Evolutionary conservation across 306 rosid species (phyloP).

Genomic region (Dalbergia oliveri): DNA sequence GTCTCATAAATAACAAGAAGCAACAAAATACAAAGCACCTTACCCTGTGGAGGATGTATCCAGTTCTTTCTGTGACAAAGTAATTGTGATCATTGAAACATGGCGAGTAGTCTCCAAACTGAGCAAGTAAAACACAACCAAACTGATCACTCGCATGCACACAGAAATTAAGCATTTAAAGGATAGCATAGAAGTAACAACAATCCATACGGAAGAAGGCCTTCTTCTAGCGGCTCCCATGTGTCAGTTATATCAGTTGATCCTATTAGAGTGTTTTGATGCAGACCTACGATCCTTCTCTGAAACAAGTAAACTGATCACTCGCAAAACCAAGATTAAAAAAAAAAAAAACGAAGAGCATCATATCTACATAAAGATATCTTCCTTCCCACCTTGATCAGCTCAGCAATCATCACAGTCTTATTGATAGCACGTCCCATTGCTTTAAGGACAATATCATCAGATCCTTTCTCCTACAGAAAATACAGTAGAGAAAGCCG

Average conservation of each 20-base stretch:
- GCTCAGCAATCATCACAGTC: conserved; percentile 89
- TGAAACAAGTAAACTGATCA: conserved; percentile 49
- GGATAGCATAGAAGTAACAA: conserved; percentile 30
- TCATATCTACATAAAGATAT: conserved; percentile 25
- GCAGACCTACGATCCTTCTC: conserved; percentile 90
- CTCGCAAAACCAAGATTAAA: conserved; percentile 25
- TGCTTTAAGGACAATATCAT: conserved; percentile 81
- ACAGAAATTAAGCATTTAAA: conserved; percentile 28
- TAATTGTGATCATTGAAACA: conserved; percentile 88
- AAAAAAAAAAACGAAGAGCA: neutral
- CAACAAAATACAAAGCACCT: conserved; percentile 23
- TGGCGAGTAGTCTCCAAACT: conserved; percentile 92
- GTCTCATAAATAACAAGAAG: neutral
- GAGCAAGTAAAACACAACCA: conserved; percentile 42
- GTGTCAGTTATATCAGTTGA: conserved; percentile 86
- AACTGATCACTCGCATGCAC: conserved; percentile 16
- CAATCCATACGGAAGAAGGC: conserved; percentile 83
- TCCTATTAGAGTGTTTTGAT: conserved; percentile 78
- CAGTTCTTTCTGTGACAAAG: conserved; percentile 74
- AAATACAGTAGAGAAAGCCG: neutral
- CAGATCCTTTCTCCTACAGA: conserved; percentile 77
- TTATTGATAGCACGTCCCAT: conserved; percentile 96
- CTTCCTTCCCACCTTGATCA: conserved; percentile 70
- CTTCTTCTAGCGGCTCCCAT: conserved; percentile 96
- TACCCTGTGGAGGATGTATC: conserved; percentile 83